A percentile compares a stretch with the other conserved stretches of the same genome.
Evolutionary conservation across 345 rosid genomes (phyloP).

Genomic region (Camelina hispida): DNA sequence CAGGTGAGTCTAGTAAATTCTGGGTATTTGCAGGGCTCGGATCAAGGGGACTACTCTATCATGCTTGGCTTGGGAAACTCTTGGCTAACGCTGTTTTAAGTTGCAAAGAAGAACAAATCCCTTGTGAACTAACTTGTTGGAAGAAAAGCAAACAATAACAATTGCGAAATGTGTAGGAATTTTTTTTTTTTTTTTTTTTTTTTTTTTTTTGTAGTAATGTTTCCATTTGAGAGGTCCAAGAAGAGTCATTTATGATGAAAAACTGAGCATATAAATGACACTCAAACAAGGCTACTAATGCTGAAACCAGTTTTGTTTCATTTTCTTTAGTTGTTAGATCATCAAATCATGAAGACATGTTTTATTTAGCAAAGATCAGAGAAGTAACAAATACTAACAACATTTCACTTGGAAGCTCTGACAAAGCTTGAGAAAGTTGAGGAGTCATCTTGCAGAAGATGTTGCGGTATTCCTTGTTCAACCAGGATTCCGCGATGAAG

Average conservation of each 20-base stretch:
- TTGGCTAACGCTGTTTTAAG: conserved; percentile 68
- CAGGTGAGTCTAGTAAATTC: conserved; percentile 50
- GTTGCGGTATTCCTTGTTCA: conserved; percentile 77
- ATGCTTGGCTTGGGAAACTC: conserved; percentile 82
- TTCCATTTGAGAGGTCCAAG: too few relatives aligned
- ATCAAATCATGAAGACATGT: not conserved
- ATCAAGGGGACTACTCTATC: conserved; percentile 81
- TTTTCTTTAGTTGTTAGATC: not conserved
- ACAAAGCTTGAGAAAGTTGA: conserved; percentile 77
- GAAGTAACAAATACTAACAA: not conserved
- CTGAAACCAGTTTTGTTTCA: not conserved
- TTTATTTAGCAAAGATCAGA: not conserved
- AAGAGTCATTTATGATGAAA: too few relatives aligned
- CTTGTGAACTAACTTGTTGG: conserved; percentile 75
- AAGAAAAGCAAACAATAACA: conserved; percentile 49
- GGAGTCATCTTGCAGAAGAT: conserved; percentile 58
- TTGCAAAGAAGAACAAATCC: conserved; percentile 64
- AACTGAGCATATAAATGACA: not conserved
- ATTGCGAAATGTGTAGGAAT: too few relatives aligned
- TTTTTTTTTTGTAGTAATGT: too few relatives aligned
- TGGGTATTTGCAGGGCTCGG: conserved; percentile 95
- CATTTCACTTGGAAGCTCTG: conserved; percentile 59
- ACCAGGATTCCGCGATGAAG: conserved; percentile 77
- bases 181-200: too few relatives aligned
- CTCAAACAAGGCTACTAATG: not conserved